phyloP scores from a whole-genome alignment of 176 grass and related monocot genomes.

The Zizania latifolia region DNA sequence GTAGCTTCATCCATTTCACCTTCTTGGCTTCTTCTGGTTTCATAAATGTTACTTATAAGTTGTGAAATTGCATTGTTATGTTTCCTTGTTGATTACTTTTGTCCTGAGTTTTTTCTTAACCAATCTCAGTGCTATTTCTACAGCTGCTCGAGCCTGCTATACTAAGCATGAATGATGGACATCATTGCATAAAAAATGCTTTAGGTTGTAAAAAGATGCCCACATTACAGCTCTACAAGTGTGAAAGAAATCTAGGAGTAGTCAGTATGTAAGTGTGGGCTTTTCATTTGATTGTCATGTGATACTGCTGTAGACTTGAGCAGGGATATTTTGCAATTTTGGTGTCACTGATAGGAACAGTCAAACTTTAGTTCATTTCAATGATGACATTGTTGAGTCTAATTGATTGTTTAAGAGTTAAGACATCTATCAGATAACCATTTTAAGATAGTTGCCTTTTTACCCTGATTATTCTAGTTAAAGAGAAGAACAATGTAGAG shows the following conservation, averaged over 20 bases:
- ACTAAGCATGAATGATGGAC: not conserved
- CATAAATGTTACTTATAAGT: slow-evolving; percentile 2
- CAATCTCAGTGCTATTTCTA: not conserved
- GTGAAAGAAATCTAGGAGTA: not conserved
- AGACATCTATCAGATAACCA: not conserved
- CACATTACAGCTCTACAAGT: not conserved
- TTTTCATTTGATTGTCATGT: not conserved
- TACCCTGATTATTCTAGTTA: not conserved
- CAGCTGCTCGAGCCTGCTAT: not conserved
- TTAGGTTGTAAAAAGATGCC: not conserved
- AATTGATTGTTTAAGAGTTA: not conserved
- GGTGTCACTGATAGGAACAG: not conserved
- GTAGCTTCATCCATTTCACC: not conserved
- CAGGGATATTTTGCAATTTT: not conserved
- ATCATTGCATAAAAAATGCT: not conserved
- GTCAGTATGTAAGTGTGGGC: not conserved
- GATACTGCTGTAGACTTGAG: not conserved
- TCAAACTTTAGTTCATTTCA: not conserved
- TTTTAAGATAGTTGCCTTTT: not conserved
- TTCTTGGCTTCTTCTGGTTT: not conserved
- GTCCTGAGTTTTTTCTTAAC: not conserved
- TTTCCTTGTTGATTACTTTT: not conserved
- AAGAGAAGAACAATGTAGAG: not conserved
- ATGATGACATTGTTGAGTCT: not conserved
- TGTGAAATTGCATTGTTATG: not conserved